phyloP scores from a whole-genome alignment of 176 grass and related monocot genomes.

The Raddia guianensis region DNA sequence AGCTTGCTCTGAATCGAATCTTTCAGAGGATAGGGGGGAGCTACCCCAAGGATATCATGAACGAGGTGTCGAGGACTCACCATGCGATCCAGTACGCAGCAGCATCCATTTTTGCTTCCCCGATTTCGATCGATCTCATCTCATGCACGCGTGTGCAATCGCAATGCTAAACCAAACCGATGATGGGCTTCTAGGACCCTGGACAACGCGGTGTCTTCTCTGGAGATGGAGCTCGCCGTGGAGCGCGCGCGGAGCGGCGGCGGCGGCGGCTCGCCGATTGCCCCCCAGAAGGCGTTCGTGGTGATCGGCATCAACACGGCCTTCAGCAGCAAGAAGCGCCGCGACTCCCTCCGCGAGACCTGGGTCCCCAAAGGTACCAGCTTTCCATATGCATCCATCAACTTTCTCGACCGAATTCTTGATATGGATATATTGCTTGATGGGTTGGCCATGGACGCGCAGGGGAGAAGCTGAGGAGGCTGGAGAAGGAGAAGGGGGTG shows the following conservation, averaged over 20 bases:
- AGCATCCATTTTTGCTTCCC: background rate
- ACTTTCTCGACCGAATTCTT: too few species aligned
- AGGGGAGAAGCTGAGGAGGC: conserved; percentile 68
- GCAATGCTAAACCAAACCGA: background rate
- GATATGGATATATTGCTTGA: background rate
- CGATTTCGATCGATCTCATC: background rate
- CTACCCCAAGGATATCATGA: conserved; percentile 52
- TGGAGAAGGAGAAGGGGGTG: conserved; percentile 87
- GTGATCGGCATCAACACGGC: conserved; percentile 92
- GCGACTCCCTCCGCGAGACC: conserved; percentile 81
- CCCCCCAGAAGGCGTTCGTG: conserved; percentile 73
- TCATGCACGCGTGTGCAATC: background rate
- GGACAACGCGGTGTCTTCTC: conserved; percentile 75
- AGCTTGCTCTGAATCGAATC: background rate
- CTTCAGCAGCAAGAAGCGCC: conserved; percentile 78
- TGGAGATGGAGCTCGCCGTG: conserved; percentile 72
- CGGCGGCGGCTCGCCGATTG: background rate
- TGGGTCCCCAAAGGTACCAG: conserved; percentile 72
- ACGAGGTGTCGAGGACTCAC: conserved; percentile 76
- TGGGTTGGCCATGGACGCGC: background rate
- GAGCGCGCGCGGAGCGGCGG: conserved; percentile 46
- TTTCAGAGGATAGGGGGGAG: conserved; percentile 58
- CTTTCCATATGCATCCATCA: too few species aligned
- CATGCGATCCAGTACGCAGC: conserved; percentile 68
- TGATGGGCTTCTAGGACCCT: conserved; percentile 44